Conservation (phyloP, 2,329 filamentous ascomycete species). For the Stagonosporopsis chrysanthemi region DNA sequence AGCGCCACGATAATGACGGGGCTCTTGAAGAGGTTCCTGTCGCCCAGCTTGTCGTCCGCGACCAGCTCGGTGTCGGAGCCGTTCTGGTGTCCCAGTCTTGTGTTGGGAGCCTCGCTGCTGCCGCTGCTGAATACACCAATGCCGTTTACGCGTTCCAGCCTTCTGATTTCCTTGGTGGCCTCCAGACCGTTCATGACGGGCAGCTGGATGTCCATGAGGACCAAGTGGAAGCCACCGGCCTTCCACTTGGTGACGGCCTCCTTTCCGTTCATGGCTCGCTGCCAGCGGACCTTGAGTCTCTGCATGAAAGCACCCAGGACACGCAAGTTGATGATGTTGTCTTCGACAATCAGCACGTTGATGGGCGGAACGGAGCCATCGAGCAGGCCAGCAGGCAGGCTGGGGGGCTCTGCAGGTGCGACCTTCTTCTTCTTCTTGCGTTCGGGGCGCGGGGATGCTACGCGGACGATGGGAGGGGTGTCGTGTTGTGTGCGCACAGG, state of each 20-base stretch:
- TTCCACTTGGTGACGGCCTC: conserved; percentile 96
- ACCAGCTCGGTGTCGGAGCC: conserved; percentile 48
- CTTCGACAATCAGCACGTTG: conserved; percentile 96
- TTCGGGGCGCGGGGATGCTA: conserved; percentile 57
- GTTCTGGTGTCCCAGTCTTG: conserved; percentile 49
- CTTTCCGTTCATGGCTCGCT: conserved; percentile 93
- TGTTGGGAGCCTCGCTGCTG: conserved; percentile 53
- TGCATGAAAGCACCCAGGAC: conserved; percentile 96
- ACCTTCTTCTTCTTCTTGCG: conserved; percentile 59
- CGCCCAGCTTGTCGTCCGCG: conserved; percentile 73
- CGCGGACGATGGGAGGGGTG: conserved; percentile 58
- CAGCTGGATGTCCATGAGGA: conserved; percentile 98
- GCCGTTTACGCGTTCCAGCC: conserved; percentile 86
- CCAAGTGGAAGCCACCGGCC: conserved; percentile 89
- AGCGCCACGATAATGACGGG: conserved; percentile 97
- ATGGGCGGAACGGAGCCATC: conserved; percentile 91
- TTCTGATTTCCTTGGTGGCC: conserved; percentile 91
- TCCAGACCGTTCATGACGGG: conserved; percentile 96
- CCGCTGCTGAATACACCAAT: conserved; percentile 83
- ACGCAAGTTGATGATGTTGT: conserved; percentile 97
- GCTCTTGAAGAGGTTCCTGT: conserved; percentile 80
- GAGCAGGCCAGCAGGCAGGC: conserved; percentile 66
- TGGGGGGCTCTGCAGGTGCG: conserved; percentile 45
- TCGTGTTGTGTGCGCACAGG: conserved; percentile 50
- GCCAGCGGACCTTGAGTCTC: conserved; percentile 92